Base-by-base conservation (phyloP, 1,284 basidiomycete genomes). In the Leccinum solheimii region DNA sequence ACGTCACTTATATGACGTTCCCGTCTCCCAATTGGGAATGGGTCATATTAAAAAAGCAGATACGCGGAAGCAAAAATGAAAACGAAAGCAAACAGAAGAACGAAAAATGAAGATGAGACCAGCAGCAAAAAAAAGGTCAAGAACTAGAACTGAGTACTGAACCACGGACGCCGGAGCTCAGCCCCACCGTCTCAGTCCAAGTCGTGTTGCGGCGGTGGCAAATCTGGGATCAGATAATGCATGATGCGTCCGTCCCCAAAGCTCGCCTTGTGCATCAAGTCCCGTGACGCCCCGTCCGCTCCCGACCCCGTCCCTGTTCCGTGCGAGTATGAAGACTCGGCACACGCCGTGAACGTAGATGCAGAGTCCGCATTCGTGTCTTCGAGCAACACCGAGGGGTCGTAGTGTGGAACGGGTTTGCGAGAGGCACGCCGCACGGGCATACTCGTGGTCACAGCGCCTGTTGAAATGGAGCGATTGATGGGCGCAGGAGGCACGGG, bases 351-450 rank as follows among this genome's bases (percentile, higher is more conserved):
- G 13, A 62, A 30, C 6, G 60, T 65, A 13, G 72, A 73, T 26
- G 59, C 62, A 19, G 69, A 64, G 50, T 72, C 73, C 43, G 55
- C 30, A 16, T 56, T 64, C 30, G 55, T 45, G 52, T 65, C 63
- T 59, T 75, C 72, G 26, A 55, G 34, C 34, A 70, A 55, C 56
- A 69, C 62, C 36, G 70, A 70, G 23, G 74, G 66, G 62, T 77
- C 72, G 64, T 84, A 81, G 26, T 74, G 70, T 16, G 81, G 81
- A 19, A 81, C 80, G 2, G 81, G 80, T 69, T 81, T 81, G 55
- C 78, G 72, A 23, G 79, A 71, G 55, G 73, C 69, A 27, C 76
- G 77, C 5, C 70, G 75, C 56, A 58, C 45, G 14, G 45, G 26
- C 34, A 56, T 40, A 21, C 34, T 38, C 40, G 52, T 38, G 27